Base-by-base conservation (phyloP, 495 filamentous ascomycete genomes). In the Cudoniella acicularis region DNA sequence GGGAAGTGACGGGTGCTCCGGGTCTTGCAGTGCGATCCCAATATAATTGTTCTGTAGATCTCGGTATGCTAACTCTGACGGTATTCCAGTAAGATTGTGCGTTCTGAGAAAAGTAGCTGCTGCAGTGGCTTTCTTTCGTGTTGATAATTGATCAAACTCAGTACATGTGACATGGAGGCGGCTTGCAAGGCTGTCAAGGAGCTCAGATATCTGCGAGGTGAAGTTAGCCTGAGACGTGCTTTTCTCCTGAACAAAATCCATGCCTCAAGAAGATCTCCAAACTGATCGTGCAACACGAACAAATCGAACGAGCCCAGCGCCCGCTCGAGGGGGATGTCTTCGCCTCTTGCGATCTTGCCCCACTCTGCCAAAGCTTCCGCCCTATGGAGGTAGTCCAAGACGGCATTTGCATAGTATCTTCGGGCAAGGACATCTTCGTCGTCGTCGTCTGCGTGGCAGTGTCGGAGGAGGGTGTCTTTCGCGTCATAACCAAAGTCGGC, bases 1-100 rank as follows among this genome's bases (percentile, higher is more conserved):
- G 0, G 91, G 92, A 4, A 96, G 72, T 18, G 90, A 89, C 11
- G 86, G 82, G 61, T 95, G 90, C 0, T 75, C 72, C 10, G 70
- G 65, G 41, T 86, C 86, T 55, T 91, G 82, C 46, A 92, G 77
- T 27, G 87, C 85, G 54, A 92, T 74, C 9, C 91, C 89, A 53
- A 98, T 81, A 52, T 95, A 89, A 59, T 86, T 93, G 64, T 97
- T 95, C 58, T 89, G 84, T 22, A 98, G 67, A 46, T 86, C 84
- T 57, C 87, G 84, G 65, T 95, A 96, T 23, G 85, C 80, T 11
- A 74, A 67, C n/a, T 82, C 81, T 11, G 77, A 69, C 17, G 73
- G 64, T 36, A 93, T 81, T 8, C 91, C 92, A 0, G 80, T 85
- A 53, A 96, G 77, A 25, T 87, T 81, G 30, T 86, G 77, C 1